Evolutionary conservation across 1,284 basidiomycete species (phyloP), one percentile per base, ranked within the genome.

Genomic region (Ganoderma meredithae): DNA sequence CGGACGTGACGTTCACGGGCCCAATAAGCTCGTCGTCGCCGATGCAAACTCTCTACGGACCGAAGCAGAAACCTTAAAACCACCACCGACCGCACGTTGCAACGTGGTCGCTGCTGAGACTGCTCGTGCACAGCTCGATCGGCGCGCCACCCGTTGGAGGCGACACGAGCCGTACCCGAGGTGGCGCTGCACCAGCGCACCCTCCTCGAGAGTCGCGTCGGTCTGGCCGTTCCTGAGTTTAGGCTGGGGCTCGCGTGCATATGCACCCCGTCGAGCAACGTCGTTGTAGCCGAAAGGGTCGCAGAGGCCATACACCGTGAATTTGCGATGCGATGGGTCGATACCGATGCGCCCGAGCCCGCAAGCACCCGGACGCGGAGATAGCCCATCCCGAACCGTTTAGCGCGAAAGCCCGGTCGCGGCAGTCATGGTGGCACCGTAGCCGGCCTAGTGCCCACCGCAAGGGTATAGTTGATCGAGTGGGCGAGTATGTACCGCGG

Each of bases 321-420:
- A 60, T 60, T 39, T 40, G 58, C 25, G 58, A 60, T 25, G 47
- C 47, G 47, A 49, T 49, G 47, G 58, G 39, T 60, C 39, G 36
- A 60, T 60, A 22, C 39, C 39, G 58, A 60, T 22, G 19, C 58
- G 58, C 58, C 39, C 39, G 19, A 36, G 58, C 58, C 39, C 39
- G 58, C 39, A n/a, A 60, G 10, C 36, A 6, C 22, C 58, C 22
- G 40, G 15, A 40, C 40, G 58, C 58, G 58, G 58, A 43, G 58
- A 60, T 60, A 60, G 36, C 13, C 22, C 36, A 25, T 41, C 36
- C 39, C 39, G 58, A 22, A 39, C 39, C 22, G 58, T 40, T 60
- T 41, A 60, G 58, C 58, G 58, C 58, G 58, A 60, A 60, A 60
- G 39, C 36, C 58, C 58, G 58, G 58, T 60, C 36, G 39, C 39